Conservation (phyloP, 306 rosid species). For the Fragaria vesca region DNA sequence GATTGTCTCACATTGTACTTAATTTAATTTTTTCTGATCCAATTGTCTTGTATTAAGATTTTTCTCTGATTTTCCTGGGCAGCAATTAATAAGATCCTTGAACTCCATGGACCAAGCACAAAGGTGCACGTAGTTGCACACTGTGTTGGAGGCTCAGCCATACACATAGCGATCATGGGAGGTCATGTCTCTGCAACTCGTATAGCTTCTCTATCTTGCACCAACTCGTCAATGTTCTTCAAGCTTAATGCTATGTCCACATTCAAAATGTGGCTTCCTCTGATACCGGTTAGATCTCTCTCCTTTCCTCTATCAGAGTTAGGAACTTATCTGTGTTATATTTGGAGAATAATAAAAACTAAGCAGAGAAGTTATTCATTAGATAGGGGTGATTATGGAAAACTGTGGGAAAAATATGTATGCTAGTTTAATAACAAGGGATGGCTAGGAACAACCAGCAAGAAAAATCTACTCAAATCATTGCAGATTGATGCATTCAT, state of each 20-base stretch:
- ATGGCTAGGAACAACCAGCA: neutral
- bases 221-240: slow-evolving; percentile 44
- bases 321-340: neutral
- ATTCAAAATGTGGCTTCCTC: slow-evolving; percentile 42
- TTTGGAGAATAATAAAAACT: neutral
- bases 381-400: neutral
- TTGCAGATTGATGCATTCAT: neutral
- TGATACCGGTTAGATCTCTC: slow-evolving; percentile 19
- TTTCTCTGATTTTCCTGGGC: neutral
- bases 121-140: slow-evolving; percentile 36
- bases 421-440: neutral
- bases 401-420: neutral
- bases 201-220: slow-evolving; percentile 40
- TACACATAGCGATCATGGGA: slow-evolving; percentile 41
- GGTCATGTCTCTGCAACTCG: slow-evolving; percentile 28
- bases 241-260: slow-evolving; percentile 28
- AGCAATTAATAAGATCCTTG: slow-evolving; percentile 36
- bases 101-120: slow-evolving; percentile 23
- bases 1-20: neutral
- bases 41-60: neutral
- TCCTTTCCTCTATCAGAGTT: neutral
- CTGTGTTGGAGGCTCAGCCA: slow-evolving; percentile 39
- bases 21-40: neutral
- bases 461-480: neutral
- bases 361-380: neutral